Conservation (phyloP, 192 early-diverging fungal genomes). For the Coemansia sp. region DNA sequence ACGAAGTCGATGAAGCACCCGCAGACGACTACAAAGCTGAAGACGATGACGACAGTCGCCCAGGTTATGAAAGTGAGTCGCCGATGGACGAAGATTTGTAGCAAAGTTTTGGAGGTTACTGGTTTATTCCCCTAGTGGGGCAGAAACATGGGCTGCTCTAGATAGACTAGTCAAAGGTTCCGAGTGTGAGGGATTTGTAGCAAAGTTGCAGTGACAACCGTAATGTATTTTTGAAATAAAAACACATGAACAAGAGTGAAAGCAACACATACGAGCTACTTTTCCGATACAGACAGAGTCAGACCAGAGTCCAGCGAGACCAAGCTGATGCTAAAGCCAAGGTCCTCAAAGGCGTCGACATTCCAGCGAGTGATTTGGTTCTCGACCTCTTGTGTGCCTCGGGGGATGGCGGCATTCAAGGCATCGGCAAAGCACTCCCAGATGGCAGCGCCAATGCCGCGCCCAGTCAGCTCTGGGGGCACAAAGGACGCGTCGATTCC, state of each 20-base stretch:
- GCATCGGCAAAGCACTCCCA: slow-evolving; percentile 16
- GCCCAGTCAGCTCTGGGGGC: slow-evolving; percentile 4
- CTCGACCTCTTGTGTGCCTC: slow-evolving; percentile 7
- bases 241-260: too few species aligned
- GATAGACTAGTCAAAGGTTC: too few species aligned
- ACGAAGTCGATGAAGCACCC: neutral
- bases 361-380: slow-evolving; percentile 16
- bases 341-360: slow-evolving; percentile 2
- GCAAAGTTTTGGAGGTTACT: too few species aligned
- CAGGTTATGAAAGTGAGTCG: neutral
- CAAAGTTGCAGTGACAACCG: neutral
- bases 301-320: neutral
- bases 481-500: slow-evolving; percentile 11
- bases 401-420: slow-evolving; percentile 9
- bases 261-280: neutral
- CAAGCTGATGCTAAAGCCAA: slow-evolving; percentile 8
- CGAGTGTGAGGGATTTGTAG: too few species aligned
- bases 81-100: slow-evolving; percentile 14
- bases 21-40: neutral
- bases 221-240: too few species aligned
- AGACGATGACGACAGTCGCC: neutral
- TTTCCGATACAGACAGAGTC: neutral
- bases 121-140: too few species aligned
- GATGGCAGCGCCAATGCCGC: neutral
- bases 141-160: too few species aligned